Base-by-base conservation (phyloP, 2,329 filamentous ascomycete genomes). In the Phaeosphaeriaceae sp. region DNA sequence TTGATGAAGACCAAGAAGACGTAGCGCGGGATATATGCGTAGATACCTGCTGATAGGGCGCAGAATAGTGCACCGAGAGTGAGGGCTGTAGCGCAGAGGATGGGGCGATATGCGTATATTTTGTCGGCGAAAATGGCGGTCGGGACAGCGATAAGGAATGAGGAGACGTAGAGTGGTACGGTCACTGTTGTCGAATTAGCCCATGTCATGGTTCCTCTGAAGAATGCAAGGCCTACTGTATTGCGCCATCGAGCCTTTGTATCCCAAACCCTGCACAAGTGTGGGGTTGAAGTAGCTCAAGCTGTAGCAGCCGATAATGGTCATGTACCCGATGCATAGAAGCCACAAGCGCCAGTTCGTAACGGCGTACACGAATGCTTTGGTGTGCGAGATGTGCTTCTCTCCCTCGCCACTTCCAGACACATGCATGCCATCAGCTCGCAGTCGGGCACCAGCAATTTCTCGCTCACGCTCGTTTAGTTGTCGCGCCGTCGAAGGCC, bases 391-490 rank as follows among this genome's bases (percentile, higher is more conserved):
- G 23, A 69, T 57, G 40, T 63, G 59, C 13, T 66, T 53, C 9
- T 61, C 56, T 23, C 64, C 64, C 24, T 67, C 65, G 26, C 63
- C 54, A 35, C 63, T 65, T 11, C 65, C 64, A 6, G 61, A 59
- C 11, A 63, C 64, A 5, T 65, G 68, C 58, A 66, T 67, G 19
- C 59, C 64, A 49, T 69, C 64, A 6, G 66, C 66, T 32, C 60
- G 77, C 64, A 72, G 55, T 17, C 70, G 67, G 15, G 68, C 68
- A 48, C 68, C 56, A 8, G 68, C 68, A 8, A 71, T 52, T 48
- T 82, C 75, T n/a, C 78, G 78, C 66, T 85, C 80, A 3, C 79
- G 75, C 0, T 70, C 69, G 2, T 65, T 79, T 11, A 84, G 70
- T 77, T 81, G 82, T 32, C 71, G 69, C 0, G 81, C 81, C 1